These are phyloP conservation scores for Triadica sebifera DNA, from an alignment of 345 rosid species.

Conservation along the genomic window DNA sequence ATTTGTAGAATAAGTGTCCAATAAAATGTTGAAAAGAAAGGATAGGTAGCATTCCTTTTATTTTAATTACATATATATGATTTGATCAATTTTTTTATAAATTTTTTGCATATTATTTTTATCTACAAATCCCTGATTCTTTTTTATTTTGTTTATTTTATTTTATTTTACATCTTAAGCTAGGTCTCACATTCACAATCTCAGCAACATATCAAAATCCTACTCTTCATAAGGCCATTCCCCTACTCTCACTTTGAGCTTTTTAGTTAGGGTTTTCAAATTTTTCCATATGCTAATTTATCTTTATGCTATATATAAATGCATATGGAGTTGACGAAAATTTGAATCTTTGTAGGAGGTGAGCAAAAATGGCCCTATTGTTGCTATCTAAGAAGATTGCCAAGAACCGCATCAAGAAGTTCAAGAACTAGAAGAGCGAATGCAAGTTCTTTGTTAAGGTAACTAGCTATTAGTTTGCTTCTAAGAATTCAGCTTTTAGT, in stretches of 20 bases:
- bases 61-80: too few species aligned
- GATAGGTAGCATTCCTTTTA: too few species aligned
- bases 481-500: neutral
- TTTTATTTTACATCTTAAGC: neutral
- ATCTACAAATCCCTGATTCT: neutral
- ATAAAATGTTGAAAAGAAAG: too few species aligned
- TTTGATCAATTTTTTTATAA: too few species aligned
- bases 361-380: slow-evolving; percentile 65
- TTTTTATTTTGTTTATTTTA: too few species aligned
- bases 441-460: slow-evolving; percentile 79
- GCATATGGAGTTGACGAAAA: neutral
- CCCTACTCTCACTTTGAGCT: too few species aligned
- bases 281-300: neutral
- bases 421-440: slow-evolving; percentile 81
- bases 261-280: neutral
- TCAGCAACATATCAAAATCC: neutral
- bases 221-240: neutral
- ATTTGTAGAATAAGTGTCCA: too few species aligned
- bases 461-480: neutral
- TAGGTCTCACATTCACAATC: neutral
- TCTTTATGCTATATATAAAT: neutral
- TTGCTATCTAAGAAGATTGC: slow-evolving; percentile 66
- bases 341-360: neutral
- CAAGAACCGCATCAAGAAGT: slow-evolving; percentile 75
- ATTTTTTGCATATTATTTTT: too few species aligned